phyloP scores from a whole-genome alignment of 495 filamentous ascomycete species.

The Penicillium chermesinum region DNA sequence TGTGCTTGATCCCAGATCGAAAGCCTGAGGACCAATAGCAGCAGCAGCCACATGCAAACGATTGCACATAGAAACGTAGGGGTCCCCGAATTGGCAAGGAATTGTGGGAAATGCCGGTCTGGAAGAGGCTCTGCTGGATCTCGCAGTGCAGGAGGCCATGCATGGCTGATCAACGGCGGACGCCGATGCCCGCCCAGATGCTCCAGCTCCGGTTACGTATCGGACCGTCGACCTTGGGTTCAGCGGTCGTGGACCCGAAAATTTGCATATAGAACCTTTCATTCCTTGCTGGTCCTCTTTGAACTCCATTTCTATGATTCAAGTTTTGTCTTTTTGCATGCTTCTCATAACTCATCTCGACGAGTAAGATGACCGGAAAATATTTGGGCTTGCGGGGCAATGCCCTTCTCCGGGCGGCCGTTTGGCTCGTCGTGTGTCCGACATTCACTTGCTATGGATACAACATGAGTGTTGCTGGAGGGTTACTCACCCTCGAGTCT shows the following conservation, averaged over 20 bases:
- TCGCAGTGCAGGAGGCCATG: neutral
- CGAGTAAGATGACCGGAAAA: neutral
- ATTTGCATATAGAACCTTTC: constrained; percentile 3
- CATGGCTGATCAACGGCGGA: constrained; percentile 8
- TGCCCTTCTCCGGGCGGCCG: constrained; percentile 14
- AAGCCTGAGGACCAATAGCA: constrained; percentile 5
- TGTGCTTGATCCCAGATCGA: neutral
- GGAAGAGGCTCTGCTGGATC: neutral
- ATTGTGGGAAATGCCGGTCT: neutral
- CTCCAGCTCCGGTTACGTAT: constrained; percentile 5
- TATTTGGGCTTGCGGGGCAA: constrained; percentile 16
- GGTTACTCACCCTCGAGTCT: constrained; percentile 18
- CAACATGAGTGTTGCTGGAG: constrained; percentile 35
- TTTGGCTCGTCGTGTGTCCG: constrained; percentile 22
- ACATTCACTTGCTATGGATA: constrained; percentile 41
- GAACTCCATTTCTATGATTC: neutral
- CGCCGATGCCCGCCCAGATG: constrained; percentile 5
- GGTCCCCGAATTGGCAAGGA: neutral
- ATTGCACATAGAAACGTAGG: neutral
- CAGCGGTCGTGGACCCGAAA: neutral
- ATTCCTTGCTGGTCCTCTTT: neutral
- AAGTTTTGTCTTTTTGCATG: neutral
- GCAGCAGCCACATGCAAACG: neutral
- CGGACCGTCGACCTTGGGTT: neutral
- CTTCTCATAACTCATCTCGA: neutral